Evolutionary conservation across 441 rosid species (phyloP).

Genomic region (Biscutella laevigata): DNA sequence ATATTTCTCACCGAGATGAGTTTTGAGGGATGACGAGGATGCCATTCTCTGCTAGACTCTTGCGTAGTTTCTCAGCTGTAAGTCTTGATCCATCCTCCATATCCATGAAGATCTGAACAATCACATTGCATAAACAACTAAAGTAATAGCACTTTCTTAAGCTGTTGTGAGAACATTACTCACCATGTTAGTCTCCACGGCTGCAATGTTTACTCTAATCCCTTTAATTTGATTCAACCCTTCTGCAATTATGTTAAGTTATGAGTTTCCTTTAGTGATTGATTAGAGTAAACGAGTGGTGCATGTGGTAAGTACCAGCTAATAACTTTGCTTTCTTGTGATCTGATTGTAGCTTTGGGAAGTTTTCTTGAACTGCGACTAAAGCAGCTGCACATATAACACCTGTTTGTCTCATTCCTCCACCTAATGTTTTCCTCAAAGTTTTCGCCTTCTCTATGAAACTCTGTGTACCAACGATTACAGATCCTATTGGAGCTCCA

Average conservation of each 20-base stretch:
- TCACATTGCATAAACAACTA: background rate
- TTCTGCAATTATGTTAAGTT: slow-evolving; percentile 32
- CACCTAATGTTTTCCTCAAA: slow-evolving; percentile 82
- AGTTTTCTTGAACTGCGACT: slow-evolving; percentile 59
- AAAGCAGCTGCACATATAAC: slow-evolving; percentile 72
- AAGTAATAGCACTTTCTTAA: background rate
- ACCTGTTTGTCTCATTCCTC: slow-evolving; percentile 90
- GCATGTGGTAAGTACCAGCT: slow-evolving; percentile 54
- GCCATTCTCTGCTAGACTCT: slow-evolving; percentile 59
- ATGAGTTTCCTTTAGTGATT: background rate
- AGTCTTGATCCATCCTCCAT: slow-evolving; percentile 41
- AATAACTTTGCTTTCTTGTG: slow-evolving; percentile 72
- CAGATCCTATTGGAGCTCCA: slow-evolving; percentile 89
- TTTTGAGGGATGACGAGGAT: slow-evolving; percentile 50
- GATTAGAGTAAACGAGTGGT: background rate
- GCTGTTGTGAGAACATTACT: slow-evolving; percentile 1
- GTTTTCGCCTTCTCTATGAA: slow-evolving; percentile 75
- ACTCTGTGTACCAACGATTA: slow-evolving; percentile 71
- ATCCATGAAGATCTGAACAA: slow-evolving; percentile 50
- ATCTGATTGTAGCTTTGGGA: slow-evolving; percentile 56
- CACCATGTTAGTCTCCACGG: slow-evolving; percentile 86
- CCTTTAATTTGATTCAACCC: slow-evolving; percentile 74
- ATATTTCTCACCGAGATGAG: too few species aligned
- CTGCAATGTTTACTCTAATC: slow-evolving; percentile 47
- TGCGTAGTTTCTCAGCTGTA: slow-evolving; percentile 43